phyloP scores from a whole-genome alignment of 2,329 filamentous ascomycete genomes.

The Thelonectria discophora region DNA sequence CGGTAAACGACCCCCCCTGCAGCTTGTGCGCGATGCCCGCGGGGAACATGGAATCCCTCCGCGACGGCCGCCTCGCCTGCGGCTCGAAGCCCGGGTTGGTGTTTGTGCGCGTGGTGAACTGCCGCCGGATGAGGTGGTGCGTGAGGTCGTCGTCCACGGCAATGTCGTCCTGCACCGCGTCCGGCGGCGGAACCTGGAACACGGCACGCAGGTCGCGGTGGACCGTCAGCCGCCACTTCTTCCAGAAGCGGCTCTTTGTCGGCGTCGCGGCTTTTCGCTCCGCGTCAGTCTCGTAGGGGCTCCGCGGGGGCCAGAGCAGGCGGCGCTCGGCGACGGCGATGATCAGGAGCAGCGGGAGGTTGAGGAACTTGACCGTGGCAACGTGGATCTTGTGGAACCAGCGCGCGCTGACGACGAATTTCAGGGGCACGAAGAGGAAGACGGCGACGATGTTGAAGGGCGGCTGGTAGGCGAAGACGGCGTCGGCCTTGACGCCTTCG shows the following conservation, averaged over 20 bases:
- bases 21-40: slow-evolving; percentile 59
- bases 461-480: slow-evolving; percentile 82
- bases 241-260: slow-evolving; percentile 65
- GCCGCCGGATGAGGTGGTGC: slow-evolving; percentile 64
- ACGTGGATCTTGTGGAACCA: slow-evolving; percentile 95
- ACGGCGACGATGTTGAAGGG: slow-evolving; percentile 86
- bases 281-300: slow-evolving; percentile 21
- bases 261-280: slow-evolving; percentile 32
- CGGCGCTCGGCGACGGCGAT: slow-evolving; percentile 77
- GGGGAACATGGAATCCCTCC: slow-evolving; percentile 67
- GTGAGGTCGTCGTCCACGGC: slow-evolving; percentile 67
- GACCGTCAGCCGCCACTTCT: slow-evolving; percentile 72
- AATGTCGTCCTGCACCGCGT: slow-evolving; percentile 65
- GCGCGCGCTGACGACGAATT: slow-evolving; percentile 78
- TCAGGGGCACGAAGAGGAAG: slow-evolving; percentile 77
- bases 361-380: slow-evolving; percentile 75
- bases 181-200: slow-evolving; percentile 75
- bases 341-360: slow-evolving; percentile 76
- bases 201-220: slow-evolving; percentile 78
- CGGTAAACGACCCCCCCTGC: slow-evolving; percentile 56
- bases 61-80: slow-evolving; percentile 48
- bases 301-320: slow-evolving; percentile 64
- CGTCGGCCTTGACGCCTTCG: slow-evolving; percentile 85
- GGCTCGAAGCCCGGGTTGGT: slow-evolving; percentile 51
- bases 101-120: slow-evolving; percentile 51